A percentile compares a stretch with the other conserved stretches of the same genome.
These are phyloP conservation scores for Neurospora intermedia DNA, from an alignment of 495 filamentous ascomycete genomes.

Conservation along the genomic window DNA sequence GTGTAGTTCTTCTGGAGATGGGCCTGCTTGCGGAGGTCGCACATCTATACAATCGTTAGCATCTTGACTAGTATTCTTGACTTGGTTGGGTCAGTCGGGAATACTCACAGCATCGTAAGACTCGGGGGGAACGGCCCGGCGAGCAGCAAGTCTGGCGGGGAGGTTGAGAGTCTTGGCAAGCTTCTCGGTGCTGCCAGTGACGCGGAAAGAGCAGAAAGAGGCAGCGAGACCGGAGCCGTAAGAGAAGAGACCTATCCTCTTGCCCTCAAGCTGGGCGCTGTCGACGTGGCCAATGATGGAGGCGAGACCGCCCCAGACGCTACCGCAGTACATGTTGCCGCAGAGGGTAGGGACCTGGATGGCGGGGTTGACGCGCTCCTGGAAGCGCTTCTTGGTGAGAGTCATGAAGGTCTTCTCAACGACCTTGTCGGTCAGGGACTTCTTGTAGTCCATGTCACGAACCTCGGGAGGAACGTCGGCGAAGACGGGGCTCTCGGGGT, in stretches of 20 bases:
- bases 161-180: conserved; percentile 75
- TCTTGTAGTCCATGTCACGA: conserved; percentile 70
- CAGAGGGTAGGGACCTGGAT: conserved; percentile 87
- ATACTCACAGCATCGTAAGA: conserved; percentile 72
- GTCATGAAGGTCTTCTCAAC: conserved; percentile 94
- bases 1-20: conserved; percentile 87
- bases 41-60: conserved; percentile 53
- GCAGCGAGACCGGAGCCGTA: conserved; percentile 90
- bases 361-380: conserved; percentile 72
- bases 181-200: conserved; percentile 63
- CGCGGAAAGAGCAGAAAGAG: conserved; percentile 79
- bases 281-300: conserved; percentile 64
- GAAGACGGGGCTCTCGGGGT: conserved; percentile 70
- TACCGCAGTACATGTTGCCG: conserved; percentile 98
- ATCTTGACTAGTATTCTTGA: not conserved
- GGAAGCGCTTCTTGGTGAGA: conserved; percentile 91
- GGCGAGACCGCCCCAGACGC: conserved; percentile 78
- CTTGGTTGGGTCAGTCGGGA: not conserved
- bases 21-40: conserved; percentile 83
- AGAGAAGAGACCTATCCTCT: conserved; percentile 85
- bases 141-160: conserved; percentile 58
- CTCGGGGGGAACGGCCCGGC: conserved; percentile 61
- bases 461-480: conserved; percentile 79
- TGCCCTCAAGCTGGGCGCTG: conserved; percentile 59
- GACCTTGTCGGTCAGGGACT: conserved; percentile 81